Evolutionary conservation across 352 stramenopile species (phyloP).

Genomic region (Peronospora belbahrii): DNA sequence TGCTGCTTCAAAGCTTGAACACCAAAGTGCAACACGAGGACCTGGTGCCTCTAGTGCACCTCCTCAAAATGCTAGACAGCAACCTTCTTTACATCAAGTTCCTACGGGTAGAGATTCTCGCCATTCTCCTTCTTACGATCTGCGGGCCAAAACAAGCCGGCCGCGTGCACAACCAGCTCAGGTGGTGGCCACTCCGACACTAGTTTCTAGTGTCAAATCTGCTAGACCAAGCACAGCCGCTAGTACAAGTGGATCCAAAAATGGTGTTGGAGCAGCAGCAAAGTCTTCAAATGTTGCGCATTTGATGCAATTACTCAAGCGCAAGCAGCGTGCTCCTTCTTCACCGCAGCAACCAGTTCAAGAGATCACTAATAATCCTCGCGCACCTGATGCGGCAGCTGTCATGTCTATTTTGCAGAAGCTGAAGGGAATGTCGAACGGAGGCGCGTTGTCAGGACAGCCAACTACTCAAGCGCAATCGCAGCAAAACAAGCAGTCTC

Average conservation of each 20-base stretch:
- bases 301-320: slow-evolving; percentile 77
- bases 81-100: slow-evolving; percentile 5
- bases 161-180: not conserved
- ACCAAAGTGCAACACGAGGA: slow-evolving; percentile 3
- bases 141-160: slow-evolving; percentile 18
- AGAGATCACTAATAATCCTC: slow-evolving; percentile 56
- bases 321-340: slow-evolving; percentile 39
- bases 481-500: slow-evolving; percentile 9
- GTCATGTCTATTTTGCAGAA: slow-evolving; percentile 86
- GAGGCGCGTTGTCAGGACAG: slow-evolving; percentile 5
- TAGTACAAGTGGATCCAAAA: slow-evolving; percentile 11
- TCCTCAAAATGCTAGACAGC: slow-evolving; percentile 11
- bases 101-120: slow-evolving; percentile 22
- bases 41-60: slow-evolving; percentile 4
- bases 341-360: slow-evolving; percentile 21
- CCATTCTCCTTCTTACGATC: slow-evolving; percentile 24
- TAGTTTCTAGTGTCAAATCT: slow-evolving; percentile 10
- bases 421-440: slow-evolving; percentile 49
- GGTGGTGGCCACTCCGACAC: slow-evolving; percentile 10
- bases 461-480: slow-evolving; percentile 9
- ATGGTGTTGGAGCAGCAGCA: slow-evolving; percentile 12
- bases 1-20: slow-evolving; percentile 26
- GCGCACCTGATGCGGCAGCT: slow-evolving; percentile 48
- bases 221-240: slow-evolving; percentile 9
- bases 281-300: slow-evolving; percentile 74